Base-by-base conservation (phyloP, 805 yeast species). In the Saturnispora quitensis region DNA sequence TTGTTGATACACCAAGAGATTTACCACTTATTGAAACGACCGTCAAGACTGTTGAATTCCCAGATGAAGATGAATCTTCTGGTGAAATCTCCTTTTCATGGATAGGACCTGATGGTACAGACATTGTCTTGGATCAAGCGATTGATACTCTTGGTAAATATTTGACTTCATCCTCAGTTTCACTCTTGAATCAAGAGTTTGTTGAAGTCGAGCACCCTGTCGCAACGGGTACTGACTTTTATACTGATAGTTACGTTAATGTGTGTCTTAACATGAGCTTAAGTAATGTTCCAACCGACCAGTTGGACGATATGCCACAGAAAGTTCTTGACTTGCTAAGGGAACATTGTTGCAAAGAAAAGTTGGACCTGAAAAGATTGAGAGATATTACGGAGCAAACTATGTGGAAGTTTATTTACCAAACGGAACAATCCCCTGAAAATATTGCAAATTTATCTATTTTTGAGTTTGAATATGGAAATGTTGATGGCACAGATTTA, bases 11-110 rank as follows among this genome's bases (percentile, higher is more conserved):
- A 0, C 71, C 52, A 77, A 77, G 40, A 63, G 76, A 56, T 74
- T 73, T 8, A 58, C 73, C 63, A 46, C 74, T 66, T 40, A 50
- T 59, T 3, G 62, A 75, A 48, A 65, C 70, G 2, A 62, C 73
- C 5, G 67, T 76, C 12, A 73, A 77, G 38, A 73, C 71, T 4
- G 77, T 89, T 25, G 83, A 81, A 53, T 93, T 93, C 61, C 96
- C 98, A 2, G 98, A 93, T 60, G 75, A 80, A 53, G 96, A 89
- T 62, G 97, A 89, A 67, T 73, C 86, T 12, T 78, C 82, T 66
- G 95, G 96, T 36, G 93, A 87, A 60, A 61, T 88, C 1, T 61
- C 75, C 17, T 67, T 93, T 25, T 72, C 86, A 3, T 90, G 96
- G 91, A 74, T 87, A 47, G 97, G 97, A 7, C 95, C 96, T 8